Percentiles rank a stretch among this genome's conserved stretches.
Evolutionary conservation across 75 land plant species (phyloP).

Genomic region (Pinus taeda): DNA sequence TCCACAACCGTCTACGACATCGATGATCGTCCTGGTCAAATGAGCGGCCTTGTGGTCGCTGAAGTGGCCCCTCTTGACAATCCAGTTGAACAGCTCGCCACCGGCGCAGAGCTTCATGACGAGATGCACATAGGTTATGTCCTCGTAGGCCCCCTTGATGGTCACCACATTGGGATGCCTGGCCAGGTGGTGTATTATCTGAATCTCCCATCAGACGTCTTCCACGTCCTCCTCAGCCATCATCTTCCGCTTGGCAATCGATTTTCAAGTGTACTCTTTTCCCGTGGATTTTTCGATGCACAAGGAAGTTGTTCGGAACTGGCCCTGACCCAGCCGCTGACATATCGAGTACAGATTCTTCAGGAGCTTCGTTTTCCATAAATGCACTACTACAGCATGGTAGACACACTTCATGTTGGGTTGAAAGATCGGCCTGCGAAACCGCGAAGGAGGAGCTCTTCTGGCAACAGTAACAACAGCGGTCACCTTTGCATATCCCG

Average conservation of each 20-base stretch:
- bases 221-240: slow-evolving; percentile 77
- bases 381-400: background rate
- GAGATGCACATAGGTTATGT: slow-evolving; percentile 69
- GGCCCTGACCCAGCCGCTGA: slow-evolving; percentile 84
- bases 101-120: slow-evolving; percentile 91
- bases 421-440: no score
- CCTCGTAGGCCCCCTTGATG: slow-evolving; percentile 85
- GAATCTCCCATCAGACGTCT: slow-evolving; percentile 89
- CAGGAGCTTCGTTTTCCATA: slow-evolving; percentile 50
- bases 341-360: slow-evolving; percentile 64
- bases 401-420: background rate
- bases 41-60: slow-evolving; percentile 75
- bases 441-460: no score
- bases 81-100: slow-evolving; percentile 89
- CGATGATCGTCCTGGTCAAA: slow-evolving; percentile 64
- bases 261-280: slow-evolving; percentile 72
- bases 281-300: slow-evolving; percentile 62
- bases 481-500: no score
- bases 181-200: slow-evolving; percentile 89
- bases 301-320: slow-evolving; percentile 77
- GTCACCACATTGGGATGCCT: slow-evolving; percentile 80
- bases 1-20: slow-evolving; percentile 47
- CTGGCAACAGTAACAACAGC: no score
- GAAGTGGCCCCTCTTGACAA: slow-evolving; percentile 75
- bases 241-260: slow-evolving; percentile 87